A percentile compares a stretch with the other conserved stretches of the same genome.
Conservation (phyloP, 2,329 filamentous ascomycete genomes). For the Colletotrichum australisinense region DNA sequence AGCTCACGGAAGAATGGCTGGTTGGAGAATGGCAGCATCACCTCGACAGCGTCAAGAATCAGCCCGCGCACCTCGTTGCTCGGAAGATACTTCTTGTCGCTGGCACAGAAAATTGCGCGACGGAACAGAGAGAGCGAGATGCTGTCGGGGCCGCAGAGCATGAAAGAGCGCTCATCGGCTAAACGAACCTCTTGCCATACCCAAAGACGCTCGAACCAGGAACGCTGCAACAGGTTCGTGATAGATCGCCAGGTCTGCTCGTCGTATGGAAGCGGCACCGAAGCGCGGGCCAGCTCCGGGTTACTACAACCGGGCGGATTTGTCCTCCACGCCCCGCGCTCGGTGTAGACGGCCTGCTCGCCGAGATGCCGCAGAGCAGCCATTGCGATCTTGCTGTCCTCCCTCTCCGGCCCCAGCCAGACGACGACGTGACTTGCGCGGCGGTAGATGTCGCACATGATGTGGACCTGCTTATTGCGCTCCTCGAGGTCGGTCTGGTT, state of each 20-base stretch:
- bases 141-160: conserved; percentile 1
- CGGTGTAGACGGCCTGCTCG: conserved; percentile 1
- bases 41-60: not conserved
- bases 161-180: not conserved
- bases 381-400: not conserved
- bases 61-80: not conserved
- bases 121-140: not conserved
- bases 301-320: not conserved
- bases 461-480: conserved; percentile 26
- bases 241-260: not conserved
- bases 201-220: conserved; percentile 1
- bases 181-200: conserved; percentile 1
- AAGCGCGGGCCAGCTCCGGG: not conserved
- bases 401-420: conserved; percentile 20
- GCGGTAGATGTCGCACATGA: conserved; percentile 34
- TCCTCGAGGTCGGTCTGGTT: conserved; percentile 20
- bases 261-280: not conserved
- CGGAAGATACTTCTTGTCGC: conserved; percentile 1
- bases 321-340: not conserved
- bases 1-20: not conserved
- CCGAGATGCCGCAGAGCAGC: not conserved
- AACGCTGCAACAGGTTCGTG: not conserved
- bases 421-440: conserved; percentile 23
- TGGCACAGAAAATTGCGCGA: not conserved
- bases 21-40: conserved; percentile 2